phyloP scores from a whole-genome alignment of 2,329 filamentous ascomycete genomes.

The Macrophomina tecta region DNA sequence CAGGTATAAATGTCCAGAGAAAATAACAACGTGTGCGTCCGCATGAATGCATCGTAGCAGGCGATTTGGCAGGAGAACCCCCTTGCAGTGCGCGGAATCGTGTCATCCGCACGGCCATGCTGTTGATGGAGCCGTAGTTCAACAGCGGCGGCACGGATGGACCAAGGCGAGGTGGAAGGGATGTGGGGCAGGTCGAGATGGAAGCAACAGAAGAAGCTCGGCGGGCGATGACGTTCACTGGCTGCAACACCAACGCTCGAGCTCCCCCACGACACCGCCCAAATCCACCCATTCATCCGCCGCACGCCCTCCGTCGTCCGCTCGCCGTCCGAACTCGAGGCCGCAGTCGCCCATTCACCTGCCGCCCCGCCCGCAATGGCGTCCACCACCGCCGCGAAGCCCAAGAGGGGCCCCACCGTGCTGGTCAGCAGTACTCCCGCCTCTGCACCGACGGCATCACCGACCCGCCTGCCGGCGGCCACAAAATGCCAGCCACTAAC shows the following conservation, averaged over 20 bases:
- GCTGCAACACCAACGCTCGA: neutral
- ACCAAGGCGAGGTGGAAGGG: no score
- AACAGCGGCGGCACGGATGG: no score
- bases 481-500: neutral
- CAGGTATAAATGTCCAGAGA: no score
- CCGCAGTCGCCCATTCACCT: neutral
- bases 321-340: neutral
- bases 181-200: no score
- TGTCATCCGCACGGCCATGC: no score
- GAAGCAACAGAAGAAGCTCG: neutral
- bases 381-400: slow-evolving; percentile 26
- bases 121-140: no score
- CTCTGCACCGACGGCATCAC: slow-evolving; percentile 23
- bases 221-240: neutral
- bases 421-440: slow-evolving; percentile 53
- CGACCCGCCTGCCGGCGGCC: no score
- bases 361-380: slow-evolving; percentile 14
- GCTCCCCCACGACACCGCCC: slow-evolving; percentile 10
- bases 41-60: no score
- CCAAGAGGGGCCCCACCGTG: slow-evolving; percentile 66
- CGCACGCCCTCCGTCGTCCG: neutral
- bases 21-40: no score
- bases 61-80: no score
- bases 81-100: no score
- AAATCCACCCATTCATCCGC: neutral